These are phyloP conservation scores for Gastrodia elata DNA, from an alignment of 106 monocot genomes.

Conservation along the genomic window DNA sequence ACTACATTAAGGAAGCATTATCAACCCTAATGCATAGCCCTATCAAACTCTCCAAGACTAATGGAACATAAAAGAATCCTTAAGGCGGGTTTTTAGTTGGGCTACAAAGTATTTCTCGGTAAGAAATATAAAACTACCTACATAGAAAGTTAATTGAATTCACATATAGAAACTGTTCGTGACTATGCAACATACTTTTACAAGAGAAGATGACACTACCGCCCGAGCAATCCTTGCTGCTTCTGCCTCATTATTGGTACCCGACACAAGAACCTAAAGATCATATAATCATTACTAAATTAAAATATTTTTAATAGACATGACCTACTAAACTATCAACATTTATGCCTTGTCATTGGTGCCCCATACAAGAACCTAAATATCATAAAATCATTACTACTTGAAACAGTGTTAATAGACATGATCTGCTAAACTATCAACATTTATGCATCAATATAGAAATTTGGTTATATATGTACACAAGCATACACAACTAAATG, in stretches of 20 bases:
- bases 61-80: too few relatives aligned
- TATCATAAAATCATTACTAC: too few relatives aligned
- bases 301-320: too few relatives aligned
- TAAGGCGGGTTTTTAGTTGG: too few relatives aligned
- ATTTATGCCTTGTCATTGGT: not conserved
- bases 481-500: not conserved
- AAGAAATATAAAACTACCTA: not conserved
- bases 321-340: not conserved
- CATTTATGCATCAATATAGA: not conserved
- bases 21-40: too few relatives aligned
- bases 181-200: slow-evolving; percentile 41
- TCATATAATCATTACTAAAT: not conserved
- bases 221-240: slow-evolving; percentile 89
- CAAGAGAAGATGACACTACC: slow-evolving; percentile 92
- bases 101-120: too few relatives aligned
- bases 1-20: not conserved
- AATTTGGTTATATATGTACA: too few relatives aligned
- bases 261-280: slow-evolving; percentile 62
- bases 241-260: slow-evolving; percentile 56
- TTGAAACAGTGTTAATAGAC: not conserved
- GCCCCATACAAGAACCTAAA: too few relatives aligned
- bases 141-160: slow-evolving; percentile 4
- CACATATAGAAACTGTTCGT: slow-evolving; percentile 1
- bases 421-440: not conserved
- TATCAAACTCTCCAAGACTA: too few relatives aligned